phyloP scores from a whole-genome alignment of 2,329 filamentous ascomycete species.

The Ploettnerulaceae sp. region DNA sequence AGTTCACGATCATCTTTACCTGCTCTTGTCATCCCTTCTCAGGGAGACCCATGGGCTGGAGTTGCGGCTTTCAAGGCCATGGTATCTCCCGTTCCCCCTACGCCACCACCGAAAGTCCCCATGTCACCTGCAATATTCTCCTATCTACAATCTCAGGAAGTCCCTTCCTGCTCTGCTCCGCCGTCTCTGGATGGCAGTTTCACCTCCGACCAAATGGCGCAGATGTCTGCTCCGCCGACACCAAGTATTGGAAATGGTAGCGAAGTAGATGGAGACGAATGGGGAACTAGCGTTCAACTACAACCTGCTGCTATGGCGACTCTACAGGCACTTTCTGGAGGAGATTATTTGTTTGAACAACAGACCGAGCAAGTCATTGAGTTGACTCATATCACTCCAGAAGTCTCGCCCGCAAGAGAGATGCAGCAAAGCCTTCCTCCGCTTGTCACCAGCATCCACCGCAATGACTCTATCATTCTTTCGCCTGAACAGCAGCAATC shows the following conservation, averaged over 20 bases:
- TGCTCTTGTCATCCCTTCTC: slow-evolving; percentile 46
- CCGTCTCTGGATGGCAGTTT: slow-evolving; percentile 82
- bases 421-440: slow-evolving; percentile 50
- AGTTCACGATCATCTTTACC: slow-evolving; percentile 37
- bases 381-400: slow-evolving; percentile 29
- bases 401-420: slow-evolving; percentile 39
- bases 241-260: slow-evolving; percentile 62
- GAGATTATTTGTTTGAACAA: slow-evolving; percentile 55
- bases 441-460: slow-evolving; percentile 41
- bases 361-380: slow-evolving; percentile 53
- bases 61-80: slow-evolving; percentile 44
- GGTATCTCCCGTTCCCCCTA: slow-evolving; percentile 55
- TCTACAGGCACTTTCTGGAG: slow-evolving; percentile 65
- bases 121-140: slow-evolving; percentile 73
- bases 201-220: slow-evolving; percentile 80
- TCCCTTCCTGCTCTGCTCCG: slow-evolving; percentile 72
- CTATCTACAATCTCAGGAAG: slow-evolving; percentile 62
- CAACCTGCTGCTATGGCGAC: slow-evolving; percentile 78
- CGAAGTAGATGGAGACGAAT: slow-evolving; percentile 54
- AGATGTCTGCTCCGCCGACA: slow-evolving; percentile 78
- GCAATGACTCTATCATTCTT: slow-evolving; percentile 36
- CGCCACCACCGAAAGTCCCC: slow-evolving; percentile 62
- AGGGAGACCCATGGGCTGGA: slow-evolving; percentile 43
- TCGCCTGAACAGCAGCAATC: slow-evolving; percentile 53
- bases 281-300: slow-evolving; percentile 65